Conservation (phyloP, 1,284 basidiomycete genomes). For the Hymenochaete sp. region DNA sequence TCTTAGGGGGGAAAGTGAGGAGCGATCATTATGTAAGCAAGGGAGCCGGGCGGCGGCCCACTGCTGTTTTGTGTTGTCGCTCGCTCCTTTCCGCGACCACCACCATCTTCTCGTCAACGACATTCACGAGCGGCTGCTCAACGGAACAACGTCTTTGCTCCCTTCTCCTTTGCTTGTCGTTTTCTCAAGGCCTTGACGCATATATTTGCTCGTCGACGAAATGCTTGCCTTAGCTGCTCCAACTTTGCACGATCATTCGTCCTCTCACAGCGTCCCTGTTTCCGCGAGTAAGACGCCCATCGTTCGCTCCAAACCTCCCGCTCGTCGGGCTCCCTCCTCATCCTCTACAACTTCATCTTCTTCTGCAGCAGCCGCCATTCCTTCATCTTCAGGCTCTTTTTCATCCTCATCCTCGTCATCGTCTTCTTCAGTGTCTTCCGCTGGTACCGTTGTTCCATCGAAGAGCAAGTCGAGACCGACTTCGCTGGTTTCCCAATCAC, state of each 20-base stretch:
- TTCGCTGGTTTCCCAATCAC: constrained; percentile 16
- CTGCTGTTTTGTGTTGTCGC: too few species aligned
- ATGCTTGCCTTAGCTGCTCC: constrained; percentile 28
- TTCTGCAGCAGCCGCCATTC: constrained; percentile 20
- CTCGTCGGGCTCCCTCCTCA: constrained; percentile 11
- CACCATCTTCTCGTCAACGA: too few species aligned
- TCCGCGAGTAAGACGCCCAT: constrained; percentile 8
- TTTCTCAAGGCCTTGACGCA: too few species aligned
- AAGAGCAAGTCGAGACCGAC: too few species aligned
- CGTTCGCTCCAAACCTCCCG: constrained; percentile 9
- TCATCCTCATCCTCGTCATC: constrained; percentile 19
- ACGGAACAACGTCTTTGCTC: too few species aligned
- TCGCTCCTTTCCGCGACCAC: too few species aligned
- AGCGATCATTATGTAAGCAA: too few species aligned
- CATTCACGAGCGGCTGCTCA: too few species aligned
- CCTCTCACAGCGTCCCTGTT: constrained; percentile 22
- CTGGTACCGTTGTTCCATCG: constrained; percentile 21
- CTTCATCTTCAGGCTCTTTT: constrained; percentile 18
- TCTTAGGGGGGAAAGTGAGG: too few species aligned
- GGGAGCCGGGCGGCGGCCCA: too few species aligned
- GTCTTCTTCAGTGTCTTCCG: constrained; percentile 16
- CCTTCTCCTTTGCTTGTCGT: too few species aligned
- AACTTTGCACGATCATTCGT: constrained; percentile 24
- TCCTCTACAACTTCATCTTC: constrained; percentile 21
- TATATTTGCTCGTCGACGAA: too few species aligned